Percentiles rank a stretch among this genome's conserved stretches.
phyloP scores from a whole-genome alignment of 2,329 filamentous ascomycete species.

The Fusarium anthophilum region DNA sequence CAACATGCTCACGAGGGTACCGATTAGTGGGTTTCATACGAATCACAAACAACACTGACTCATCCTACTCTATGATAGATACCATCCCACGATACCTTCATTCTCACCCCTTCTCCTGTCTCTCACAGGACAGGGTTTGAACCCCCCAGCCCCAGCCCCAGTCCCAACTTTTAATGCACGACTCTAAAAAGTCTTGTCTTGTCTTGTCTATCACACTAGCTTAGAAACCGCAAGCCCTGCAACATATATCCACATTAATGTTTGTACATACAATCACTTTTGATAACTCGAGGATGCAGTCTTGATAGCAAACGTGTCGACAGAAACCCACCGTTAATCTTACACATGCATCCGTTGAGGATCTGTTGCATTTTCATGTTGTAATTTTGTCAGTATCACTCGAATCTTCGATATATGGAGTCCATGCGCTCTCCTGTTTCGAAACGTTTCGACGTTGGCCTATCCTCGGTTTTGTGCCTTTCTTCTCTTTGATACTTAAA shows the following conservation, averaged over 20 bases:
- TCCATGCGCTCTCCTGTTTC: neutral
- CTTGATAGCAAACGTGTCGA: neutral
- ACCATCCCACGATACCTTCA: neutral
- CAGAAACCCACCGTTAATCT: neutral
- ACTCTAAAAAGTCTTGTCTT: constrained; percentile 10
- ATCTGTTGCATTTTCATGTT: neutral
- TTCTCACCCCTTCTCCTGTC: neutral
- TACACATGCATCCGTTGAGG: neutral
- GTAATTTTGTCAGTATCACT: neutral
- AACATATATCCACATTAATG: constrained; percentile 3
- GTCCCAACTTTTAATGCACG: constrained; percentile 1
- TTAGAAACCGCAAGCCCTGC: neutral
- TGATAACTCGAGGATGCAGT: neutral
- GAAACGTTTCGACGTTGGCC: neutral
- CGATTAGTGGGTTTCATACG: neutral
- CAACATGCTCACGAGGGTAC: neutral
- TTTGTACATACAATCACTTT: neutral
- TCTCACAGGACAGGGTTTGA: neutral
- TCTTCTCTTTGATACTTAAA: neutral
- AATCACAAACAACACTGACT: constrained; percentile 1
- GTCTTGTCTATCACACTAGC: constrained; percentile 3
- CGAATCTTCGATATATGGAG: constrained; percentile 1
- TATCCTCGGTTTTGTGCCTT: neutral
- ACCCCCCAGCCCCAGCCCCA: neutral
- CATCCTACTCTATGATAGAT: neutral